These are phyloP conservation scores for Penicillium bialowiezense DNA, from an alignment of 495 filamentous ascomycete species.

Conservation along the genomic window DNA sequence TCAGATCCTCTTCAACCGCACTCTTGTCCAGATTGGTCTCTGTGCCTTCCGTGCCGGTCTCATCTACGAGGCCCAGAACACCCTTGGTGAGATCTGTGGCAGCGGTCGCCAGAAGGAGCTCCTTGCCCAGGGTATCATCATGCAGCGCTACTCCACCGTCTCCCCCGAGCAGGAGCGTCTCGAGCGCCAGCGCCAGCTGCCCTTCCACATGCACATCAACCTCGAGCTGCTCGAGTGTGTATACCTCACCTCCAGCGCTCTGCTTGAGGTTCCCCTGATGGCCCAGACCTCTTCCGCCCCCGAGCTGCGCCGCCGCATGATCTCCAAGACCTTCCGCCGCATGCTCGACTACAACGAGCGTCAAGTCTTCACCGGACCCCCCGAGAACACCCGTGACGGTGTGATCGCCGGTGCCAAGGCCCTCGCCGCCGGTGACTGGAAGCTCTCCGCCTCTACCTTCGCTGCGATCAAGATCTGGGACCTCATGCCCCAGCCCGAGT, in stretches of 20 bases:
- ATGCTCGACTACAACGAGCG: conserved; percentile 99
- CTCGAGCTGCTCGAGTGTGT: conserved; percentile 96
- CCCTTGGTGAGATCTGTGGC: conserved; percentile 95
- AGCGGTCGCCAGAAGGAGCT: conserved; percentile 97
- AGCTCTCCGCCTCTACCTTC: conserved; percentile 88
- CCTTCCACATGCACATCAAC: conserved; percentile 99
- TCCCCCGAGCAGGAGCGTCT: conserved; percentile 96
- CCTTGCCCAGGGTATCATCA: conserved; percentile 94
- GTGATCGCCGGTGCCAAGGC: conserved; percentile 99
- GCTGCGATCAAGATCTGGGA: conserved; percentile 99
- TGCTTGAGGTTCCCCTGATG: conserved; percentile 94
- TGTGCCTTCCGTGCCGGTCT: conserved; percentile 97
- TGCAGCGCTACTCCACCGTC: conserved; percentile 91
- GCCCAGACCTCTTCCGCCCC: conserved; percentile 95
- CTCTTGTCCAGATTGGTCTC: conserved; percentile 94
- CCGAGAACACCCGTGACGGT: conserved; percentile 97
- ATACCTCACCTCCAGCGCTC: conserved; percentile 98
- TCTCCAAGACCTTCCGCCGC: conserved; percentile 98
- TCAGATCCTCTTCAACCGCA: conserved; percentile 98
- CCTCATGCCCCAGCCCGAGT: conserved; percentile 78
- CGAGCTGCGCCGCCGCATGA: conserved; percentile 95
- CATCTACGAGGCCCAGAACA: conserved; percentile 95
- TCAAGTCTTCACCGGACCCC: conserved; percentile 97
- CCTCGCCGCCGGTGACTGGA: conserved; percentile 95
- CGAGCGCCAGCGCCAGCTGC: conserved; percentile 92